Evolutionary conservation across 2,329 filamentous ascomycete genomes (phyloP).

Genomic region (Epichloe festucae): DNA sequence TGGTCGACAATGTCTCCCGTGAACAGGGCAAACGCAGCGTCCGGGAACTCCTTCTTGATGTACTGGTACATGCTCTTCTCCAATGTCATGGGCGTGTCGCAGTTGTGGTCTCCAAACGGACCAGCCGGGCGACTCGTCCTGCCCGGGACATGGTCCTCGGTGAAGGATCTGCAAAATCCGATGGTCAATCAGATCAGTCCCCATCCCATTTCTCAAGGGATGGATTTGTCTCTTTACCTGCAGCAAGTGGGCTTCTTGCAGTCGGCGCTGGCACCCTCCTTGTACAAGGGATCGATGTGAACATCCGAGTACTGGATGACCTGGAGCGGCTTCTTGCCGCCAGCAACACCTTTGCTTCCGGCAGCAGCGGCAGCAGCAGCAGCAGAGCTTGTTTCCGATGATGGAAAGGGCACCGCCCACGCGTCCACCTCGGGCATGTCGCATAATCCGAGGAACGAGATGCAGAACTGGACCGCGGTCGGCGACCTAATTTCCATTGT

Average conservation of each 20-base stretch:
- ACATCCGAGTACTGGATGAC: conserved; percentile 47
- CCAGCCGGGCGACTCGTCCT: conserved; percentile 34
- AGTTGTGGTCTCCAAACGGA: conserved; percentile 36
- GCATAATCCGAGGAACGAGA: conserved; percentile 38
- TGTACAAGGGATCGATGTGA: conserved; percentile 43
- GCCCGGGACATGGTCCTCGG: conserved; percentile 28
- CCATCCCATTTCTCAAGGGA: neutral
- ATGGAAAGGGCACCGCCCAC: conserved; percentile 30
- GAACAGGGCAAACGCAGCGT: conserved; percentile 40
- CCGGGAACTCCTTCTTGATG: conserved; percentile 30
- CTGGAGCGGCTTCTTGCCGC: conserved; percentile 32
- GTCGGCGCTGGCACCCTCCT: conserved; percentile 35
- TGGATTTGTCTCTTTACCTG: conserved; percentile 17
- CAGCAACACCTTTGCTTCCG: conserved; percentile 19
- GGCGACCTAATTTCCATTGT: conserved; percentile 33
- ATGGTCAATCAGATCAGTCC: conserved; percentile 25
- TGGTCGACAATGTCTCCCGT: conserved; percentile 46
- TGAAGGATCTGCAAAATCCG: conserved; percentile 36
- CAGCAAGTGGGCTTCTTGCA: conserved; percentile 48
- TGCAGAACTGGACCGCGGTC: conserved; percentile 37
- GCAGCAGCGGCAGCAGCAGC: neutral
- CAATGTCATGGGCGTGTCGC: conserved; percentile 35
- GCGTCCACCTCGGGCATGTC: conserved; percentile 30
- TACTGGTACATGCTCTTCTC: conserved; percentile 41
- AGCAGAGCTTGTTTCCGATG: conserved; percentile 18